Evolutionary conservation across 345 rosid genomes (phyloP).

Genomic region (Viola odorata): DNA sequence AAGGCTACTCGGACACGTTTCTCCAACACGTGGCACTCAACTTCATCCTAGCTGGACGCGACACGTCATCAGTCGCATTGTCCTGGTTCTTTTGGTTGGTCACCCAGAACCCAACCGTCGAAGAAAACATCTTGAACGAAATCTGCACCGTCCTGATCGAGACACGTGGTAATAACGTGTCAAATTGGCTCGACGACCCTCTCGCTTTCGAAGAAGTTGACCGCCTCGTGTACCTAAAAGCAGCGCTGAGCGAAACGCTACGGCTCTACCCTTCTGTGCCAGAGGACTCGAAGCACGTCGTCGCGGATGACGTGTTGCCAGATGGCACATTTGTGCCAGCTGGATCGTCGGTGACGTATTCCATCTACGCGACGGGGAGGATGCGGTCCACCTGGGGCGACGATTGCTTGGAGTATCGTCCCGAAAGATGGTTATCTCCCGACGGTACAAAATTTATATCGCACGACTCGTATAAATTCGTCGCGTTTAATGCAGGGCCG

Average conservation of each 20-base stretch:
- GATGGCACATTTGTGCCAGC: constrained; percentile 91
- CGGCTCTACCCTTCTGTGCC: constrained; percentile 94
- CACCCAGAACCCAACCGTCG: constrained; percentile 51
- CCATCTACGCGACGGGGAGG: constrained; percentile 87
- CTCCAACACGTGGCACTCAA: constrained; percentile 90
- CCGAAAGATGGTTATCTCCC: constrained; percentile 81
- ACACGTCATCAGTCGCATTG: constrained; percentile 89
- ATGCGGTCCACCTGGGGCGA: constrained; percentile 89
- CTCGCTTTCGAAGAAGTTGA: constrained; percentile 69
- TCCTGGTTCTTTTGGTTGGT: constrained; percentile 92
- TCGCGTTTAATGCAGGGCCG: constrained; percentile 93
- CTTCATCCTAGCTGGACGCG: constrained; percentile 95
- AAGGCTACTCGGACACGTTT: constrained; percentile 62
- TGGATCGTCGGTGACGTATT: constrained; percentile 82
- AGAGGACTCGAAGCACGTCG: constrained; percentile 77
- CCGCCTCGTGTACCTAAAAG: constrained; percentile 67
- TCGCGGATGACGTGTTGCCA: constrained; percentile 69
- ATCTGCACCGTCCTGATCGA: constrained; percentile 49
- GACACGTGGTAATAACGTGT: constrained; percentile 64
- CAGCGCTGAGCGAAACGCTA: constrained; percentile 80
- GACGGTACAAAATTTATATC: constrained; percentile 42
- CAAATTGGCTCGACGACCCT: constrained; percentile 63
- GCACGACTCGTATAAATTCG: constrained; percentile 73
- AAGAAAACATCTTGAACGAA: constrained; percentile 66
- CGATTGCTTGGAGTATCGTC: constrained; percentile 73